phyloP scores from a whole-genome alignment of 1,284 basidiomycete species.

The Phellinidium pouzarii region DNA sequence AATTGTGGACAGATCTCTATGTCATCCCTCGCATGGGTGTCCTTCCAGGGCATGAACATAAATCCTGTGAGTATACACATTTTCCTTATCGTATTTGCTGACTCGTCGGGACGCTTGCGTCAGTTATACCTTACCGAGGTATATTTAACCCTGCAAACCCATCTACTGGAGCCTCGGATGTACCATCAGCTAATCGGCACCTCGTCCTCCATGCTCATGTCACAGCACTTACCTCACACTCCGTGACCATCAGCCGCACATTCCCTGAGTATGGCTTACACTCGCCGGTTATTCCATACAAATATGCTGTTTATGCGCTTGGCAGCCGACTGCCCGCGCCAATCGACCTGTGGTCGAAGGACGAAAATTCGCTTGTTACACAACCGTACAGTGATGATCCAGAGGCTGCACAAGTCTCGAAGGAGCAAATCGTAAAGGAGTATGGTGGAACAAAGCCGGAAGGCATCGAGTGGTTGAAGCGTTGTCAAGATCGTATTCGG shows the following conservation, averaged over 20 bases:
- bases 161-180: neutral
- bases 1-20: conserved; percentile 47
- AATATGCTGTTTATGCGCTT: conserved; percentile 53
- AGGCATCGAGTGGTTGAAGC: conserved; percentile 41
- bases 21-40: conserved; percentile 59
- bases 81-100: neutral
- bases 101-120: neutral
- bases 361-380: neutral
- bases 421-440: neutral
- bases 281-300: conserved; percentile 33
- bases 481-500: conserved; percentile 39
- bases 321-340: conserved; percentile 50
- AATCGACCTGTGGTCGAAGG: conserved; percentile 44
- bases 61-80: conserved; percentile 45
- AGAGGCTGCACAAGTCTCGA: neutral
- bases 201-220: conserved; percentile 43
- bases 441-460: conserved; percentile 43
- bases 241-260: conserved; percentile 38
- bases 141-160: conserved; percentile 27
- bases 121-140: conserved; percentile 60
- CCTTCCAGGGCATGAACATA: conserved; percentile 63
- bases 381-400: neutral
- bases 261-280: conserved; percentile 41
- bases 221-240: conserved; percentile 35
- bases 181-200: conserved; percentile 22